A percentile compares a stretch with the other conserved stretches of the same genome.
These are phyloP conservation scores for Microbotryum silenes-acaulis DNA, from an alignment of 1,284 basidiomycete species.

Conservation along the genomic window DNA sequence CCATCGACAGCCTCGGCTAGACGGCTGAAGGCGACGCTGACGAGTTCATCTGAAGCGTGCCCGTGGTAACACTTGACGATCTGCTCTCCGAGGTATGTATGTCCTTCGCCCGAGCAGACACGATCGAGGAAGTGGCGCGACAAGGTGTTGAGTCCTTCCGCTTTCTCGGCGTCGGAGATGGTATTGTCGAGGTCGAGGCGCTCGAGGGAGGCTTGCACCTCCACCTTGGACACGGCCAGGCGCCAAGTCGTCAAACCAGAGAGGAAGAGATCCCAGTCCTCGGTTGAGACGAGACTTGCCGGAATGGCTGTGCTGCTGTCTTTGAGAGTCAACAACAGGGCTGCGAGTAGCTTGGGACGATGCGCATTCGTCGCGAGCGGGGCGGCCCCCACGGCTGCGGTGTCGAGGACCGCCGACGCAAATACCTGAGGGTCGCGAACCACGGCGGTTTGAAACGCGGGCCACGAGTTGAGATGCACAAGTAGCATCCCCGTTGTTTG, in stretches of 20 bases:
- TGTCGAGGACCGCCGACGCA: slow-evolving; percentile 18
- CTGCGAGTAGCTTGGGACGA: slow-evolving; percentile 24
- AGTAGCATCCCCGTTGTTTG: slow-evolving; percentile 6
- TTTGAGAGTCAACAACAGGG: slow-evolving; percentile 18
- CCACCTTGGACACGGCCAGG: slow-evolving; percentile 27
- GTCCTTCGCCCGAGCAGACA: slow-evolving; percentile 26
- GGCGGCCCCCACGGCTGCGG: not conserved
- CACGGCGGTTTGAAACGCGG: slow-evolving; percentile 14
- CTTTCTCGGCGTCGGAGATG: slow-evolving; percentile 13
- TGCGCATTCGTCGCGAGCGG: slow-evolving; percentile 1
- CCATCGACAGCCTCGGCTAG: slow-evolving; percentile 15
- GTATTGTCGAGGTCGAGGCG: slow-evolving; percentile 24
- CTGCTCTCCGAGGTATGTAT: slow-evolving; percentile 30
- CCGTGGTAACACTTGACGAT: slow-evolving; percentile 30
- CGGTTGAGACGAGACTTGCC: slow-evolving; percentile 28
- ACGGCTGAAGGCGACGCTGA: slow-evolving; percentile 29
- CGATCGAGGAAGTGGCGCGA: slow-evolving; percentile 29
- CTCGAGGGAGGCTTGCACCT: slow-evolving; percentile 29
- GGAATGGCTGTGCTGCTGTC: slow-evolving; percentile 26
- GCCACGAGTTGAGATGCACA: slow-evolving; percentile 3
- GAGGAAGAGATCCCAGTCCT: slow-evolving; percentile 31
- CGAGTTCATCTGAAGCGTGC: slow-evolving; percentile 28
- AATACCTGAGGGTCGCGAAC: slow-evolving; percentile 11
- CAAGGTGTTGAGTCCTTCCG: slow-evolving; percentile 23
- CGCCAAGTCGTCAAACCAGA: slow-evolving; percentile 31